Conservation (phyloP, 1,284 basidiomycete genomes). For the Trichosporon inkin region DNA sequence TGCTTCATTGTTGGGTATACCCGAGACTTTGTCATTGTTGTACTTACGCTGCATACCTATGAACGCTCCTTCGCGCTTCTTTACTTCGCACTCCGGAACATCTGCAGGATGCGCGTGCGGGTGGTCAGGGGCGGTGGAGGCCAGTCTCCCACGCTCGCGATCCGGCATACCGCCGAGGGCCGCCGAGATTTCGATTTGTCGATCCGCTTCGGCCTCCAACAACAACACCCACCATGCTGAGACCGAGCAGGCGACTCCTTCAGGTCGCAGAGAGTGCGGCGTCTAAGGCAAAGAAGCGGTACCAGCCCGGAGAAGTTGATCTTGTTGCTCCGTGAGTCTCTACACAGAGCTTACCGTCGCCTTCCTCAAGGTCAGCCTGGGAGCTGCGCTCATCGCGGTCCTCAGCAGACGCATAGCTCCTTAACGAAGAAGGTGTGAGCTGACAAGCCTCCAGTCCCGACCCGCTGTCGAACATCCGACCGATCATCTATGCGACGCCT, state of each 20-base stretch:
- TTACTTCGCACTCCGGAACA: no score
- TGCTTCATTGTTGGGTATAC: no score
- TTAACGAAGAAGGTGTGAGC: neutral
- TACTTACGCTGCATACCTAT: neutral
- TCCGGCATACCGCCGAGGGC: neutral
- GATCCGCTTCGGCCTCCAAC: constrained; percentile 3
- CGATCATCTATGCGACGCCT: constrained; percentile 40
- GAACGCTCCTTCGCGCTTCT: neutral
- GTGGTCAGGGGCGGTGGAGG: neutral
- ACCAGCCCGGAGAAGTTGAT: constrained; percentile 28
- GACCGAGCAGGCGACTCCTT: neutral
- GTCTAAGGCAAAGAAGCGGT: constrained; percentile 3
- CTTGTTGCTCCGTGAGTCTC: constrained; percentile 45
- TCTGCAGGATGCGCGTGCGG: no score
- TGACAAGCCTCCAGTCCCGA: constrained; percentile 34
- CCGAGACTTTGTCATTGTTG: no score
- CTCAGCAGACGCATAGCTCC: constrained; percentile 26
- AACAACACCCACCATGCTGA: constrained; percentile 3
- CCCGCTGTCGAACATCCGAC: constrained; percentile 46
- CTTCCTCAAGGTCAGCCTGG: neutral
- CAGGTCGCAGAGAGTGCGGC: constrained; percentile 9
- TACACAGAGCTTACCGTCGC: neutral
- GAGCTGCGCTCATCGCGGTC: constrained; percentile 36
- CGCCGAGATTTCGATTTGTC: constrained; percentile 8
- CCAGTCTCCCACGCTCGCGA: constrained; percentile 7